These are phyloP conservation scores for Brassica cretica DNA, from an alignment of 345 rosid genomes.

Conservation along the genomic window DNA sequence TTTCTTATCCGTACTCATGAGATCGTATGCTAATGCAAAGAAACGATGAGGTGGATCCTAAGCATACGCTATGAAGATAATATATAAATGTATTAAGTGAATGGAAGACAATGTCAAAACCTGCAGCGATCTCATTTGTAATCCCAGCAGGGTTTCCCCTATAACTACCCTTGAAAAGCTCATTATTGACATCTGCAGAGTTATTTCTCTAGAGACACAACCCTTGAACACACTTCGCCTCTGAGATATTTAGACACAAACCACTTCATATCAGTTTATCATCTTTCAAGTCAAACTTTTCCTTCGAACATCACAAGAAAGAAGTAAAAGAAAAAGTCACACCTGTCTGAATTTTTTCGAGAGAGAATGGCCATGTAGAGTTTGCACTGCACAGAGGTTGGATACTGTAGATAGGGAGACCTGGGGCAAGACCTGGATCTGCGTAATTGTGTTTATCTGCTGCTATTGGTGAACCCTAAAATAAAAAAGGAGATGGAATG, in stretches of 20 bases:
- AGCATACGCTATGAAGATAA: neutral
- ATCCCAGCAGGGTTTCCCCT: constrained; percentile 56
- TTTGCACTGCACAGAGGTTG: constrained; percentile 53
- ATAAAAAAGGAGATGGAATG: neutral
- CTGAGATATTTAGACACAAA: constrained; percentile 36
- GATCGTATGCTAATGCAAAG: constrained; percentile 50
- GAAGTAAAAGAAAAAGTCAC: constrained; percentile 2
- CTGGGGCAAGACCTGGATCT: constrained; percentile 57
- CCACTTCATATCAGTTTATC: neutral
- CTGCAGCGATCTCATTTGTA: constrained; percentile 74
- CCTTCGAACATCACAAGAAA: constrained; percentile 6
- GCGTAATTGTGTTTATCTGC: constrained; percentile 39
- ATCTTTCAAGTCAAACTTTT: neutral
- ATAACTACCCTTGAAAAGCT: constrained; percentile 61
- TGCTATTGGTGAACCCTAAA: constrained; percentile 64
- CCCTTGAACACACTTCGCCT: constrained; percentile 64
- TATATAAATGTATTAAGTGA: neutral
- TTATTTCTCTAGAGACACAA: constrained; percentile 62
- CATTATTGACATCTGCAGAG: constrained; percentile 65
- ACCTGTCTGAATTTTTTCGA: constrained; percentile 21
- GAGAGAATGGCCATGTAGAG: constrained; percentile 44
- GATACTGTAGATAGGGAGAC: constrained; percentile 56
- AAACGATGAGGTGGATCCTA: constrained; percentile 17
- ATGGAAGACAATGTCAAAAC: constrained; percentile 42
- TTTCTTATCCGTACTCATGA: constrained; percentile 18